Conservation (phyloP, 2,329 filamentous ascomycete genomes). For the Colletotrichum cuscutae region DNA sequence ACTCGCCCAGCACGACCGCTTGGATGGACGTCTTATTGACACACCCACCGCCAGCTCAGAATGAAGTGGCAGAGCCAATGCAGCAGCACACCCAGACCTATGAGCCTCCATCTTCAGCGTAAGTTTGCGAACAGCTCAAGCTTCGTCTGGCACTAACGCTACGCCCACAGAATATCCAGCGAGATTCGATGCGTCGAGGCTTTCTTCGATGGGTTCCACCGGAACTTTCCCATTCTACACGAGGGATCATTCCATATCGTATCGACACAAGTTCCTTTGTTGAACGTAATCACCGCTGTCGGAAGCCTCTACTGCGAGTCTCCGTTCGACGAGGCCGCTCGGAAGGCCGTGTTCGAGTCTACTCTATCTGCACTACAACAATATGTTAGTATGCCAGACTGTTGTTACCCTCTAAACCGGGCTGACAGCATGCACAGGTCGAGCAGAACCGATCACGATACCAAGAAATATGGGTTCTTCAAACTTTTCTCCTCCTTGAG, state of each 20-base stretch:
- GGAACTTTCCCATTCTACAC: conserved; percentile 14
- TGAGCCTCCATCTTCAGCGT: not conserved
- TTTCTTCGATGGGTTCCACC: conserved; percentile 22
- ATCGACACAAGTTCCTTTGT: conserved; percentile 17
- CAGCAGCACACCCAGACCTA: conserved; percentile 1
- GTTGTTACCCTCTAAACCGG: not conserved
- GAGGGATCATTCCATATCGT: conserved; percentile 21
- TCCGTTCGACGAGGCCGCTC: not conserved
- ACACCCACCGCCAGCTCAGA: conserved; percentile 9
- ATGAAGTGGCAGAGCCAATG: conserved; percentile 4
- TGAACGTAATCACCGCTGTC: conserved; percentile 18
- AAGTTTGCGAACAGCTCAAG: not conserved
- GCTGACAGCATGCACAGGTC: not conserved
- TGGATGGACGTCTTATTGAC: conserved; percentile 19
- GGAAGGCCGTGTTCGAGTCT: conserved; percentile 18
- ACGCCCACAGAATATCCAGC: not conserved
- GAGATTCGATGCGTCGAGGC: conserved; percentile 21
- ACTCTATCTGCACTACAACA: conserved; percentile 12
- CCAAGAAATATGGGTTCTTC: conserved; percentile 23
- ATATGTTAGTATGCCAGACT: conserved; percentile 6
- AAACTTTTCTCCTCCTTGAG: conserved; percentile 19
- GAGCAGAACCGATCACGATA: conserved; percentile 21
- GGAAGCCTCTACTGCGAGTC: conserved; percentile 26
- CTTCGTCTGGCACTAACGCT: too few species aligned
- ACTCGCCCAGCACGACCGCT: conserved; percentile 11